phyloP scores from a whole-genome alignment of 768 basidiomycete species.

The Guyanaporus albipodus region DNA sequence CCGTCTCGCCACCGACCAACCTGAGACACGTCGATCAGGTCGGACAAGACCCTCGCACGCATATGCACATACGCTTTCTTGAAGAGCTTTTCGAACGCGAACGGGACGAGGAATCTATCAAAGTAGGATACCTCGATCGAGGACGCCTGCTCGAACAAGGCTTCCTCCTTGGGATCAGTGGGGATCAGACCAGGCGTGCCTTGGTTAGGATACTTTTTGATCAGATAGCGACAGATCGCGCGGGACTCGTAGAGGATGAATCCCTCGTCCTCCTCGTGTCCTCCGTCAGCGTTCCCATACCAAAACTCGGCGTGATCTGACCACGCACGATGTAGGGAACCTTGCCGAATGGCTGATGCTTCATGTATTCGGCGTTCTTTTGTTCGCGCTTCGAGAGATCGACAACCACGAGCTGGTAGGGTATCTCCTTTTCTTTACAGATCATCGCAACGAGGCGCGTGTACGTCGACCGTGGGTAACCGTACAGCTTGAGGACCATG shows the following conservation, averaged over 20 bases:
- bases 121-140: conserved; percentile 53
- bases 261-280: conserved; percentile 41
- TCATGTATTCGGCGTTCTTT: conserved; percentile 42
- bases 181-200: conserved; percentile 35
- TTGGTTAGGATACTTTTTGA: conserved; percentile 35
- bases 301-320: not conserved
- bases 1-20: conserved; percentile 25
- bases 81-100: conserved; percentile 45
- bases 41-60: too few relatives aligned
- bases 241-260: conserved; percentile 41
- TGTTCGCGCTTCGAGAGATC: conserved; percentile 42
- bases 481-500: conserved; percentile 23
- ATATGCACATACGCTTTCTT: too few relatives aligned
- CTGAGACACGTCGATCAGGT: not conserved
- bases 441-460: conserved; percentile 49
- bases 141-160: conserved; percentile 48
- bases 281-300: not conserved
- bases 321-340: conserved; percentile 34
- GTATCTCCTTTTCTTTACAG: conserved; percentile 51
- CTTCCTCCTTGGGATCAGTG: conserved; percentile 31
- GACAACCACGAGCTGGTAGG: conserved; percentile 44
- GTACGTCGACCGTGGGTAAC: conserved; percentile 37
- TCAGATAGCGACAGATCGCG: conserved; percentile 41
- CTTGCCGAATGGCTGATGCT: conserved; percentile 55
- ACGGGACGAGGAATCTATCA: conserved; percentile 37